Evolutionary conservation across 2,329 filamentous ascomycete genomes (phyloP), one percentile per base, ranked within the genome.

Genomic region (Penicillium sp.): DNA sequence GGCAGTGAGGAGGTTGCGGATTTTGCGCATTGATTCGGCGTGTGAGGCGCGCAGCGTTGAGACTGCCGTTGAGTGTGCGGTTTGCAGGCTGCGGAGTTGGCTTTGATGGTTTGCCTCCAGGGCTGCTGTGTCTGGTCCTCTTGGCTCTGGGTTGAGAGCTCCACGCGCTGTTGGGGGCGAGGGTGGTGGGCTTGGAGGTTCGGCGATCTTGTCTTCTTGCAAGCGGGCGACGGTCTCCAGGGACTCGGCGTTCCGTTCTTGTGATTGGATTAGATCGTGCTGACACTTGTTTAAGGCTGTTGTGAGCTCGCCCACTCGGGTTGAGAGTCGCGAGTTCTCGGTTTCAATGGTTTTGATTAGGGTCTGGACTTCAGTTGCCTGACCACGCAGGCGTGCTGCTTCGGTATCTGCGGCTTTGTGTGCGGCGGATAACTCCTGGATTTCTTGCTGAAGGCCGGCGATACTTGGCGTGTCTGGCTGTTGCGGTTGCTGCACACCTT

Each of bases 31-130:
- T 7, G 68, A 66, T 49, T 66, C 64, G 19, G 67, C 61, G 45
- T 71, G 67, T 6, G 66, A 69, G 37, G 64, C 53, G 46, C 65
- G 68, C 3, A 72, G 60, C 3, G 65, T 66, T 19, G 68, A 64
- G 15, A 71, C 56, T 29, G 68, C 62, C 0, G 64, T 66, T 24
- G 61, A 60, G 46, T 72, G 69, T 6, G 66, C 60, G n/a, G 63
- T 61, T 53, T 69, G 64, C 7, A 71, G 59, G 45, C 57, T 68
- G 41, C 64, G 57, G 26, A 71, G 57, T 47, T 71, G 65, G 12
- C 62, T 59, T 46, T 67, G 63, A 50, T 70, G 67, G 12, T 61
- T 59, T 43, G 64, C 62, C 48, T 66, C 59, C 2, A 67, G 51
- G 8, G 58, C 55, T n/a, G 53, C 53, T 21, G 42, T 61, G 24